Evolutionary conservation across 768 basidiomycete genomes (phyloP).

Genomic region (Hortiboletus flavorubellus): DNA sequence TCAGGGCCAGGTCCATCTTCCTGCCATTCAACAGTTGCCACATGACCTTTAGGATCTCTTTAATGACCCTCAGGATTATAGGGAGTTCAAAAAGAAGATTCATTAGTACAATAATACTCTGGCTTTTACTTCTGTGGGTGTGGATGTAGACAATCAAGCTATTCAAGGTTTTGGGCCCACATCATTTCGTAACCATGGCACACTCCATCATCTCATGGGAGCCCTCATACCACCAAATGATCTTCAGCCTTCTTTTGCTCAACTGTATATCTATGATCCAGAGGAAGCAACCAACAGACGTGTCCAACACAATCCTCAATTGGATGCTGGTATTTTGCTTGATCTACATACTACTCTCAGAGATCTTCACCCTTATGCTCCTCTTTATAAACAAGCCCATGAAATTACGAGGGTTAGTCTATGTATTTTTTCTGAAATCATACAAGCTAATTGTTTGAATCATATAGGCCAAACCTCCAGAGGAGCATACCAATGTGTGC

Average conservation of each 20-base stretch:
- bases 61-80: slow-evolving; percentile 8
- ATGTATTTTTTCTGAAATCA: not conserved
- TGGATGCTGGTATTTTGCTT: slow-evolving; percentile 19
- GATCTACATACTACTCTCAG: slow-evolving; percentile 26
- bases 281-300: slow-evolving; percentile 30
- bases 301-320: slow-evolving; percentile 21
- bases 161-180: slow-evolving; percentile 18
- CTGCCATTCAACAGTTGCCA: slow-evolving; percentile 19
- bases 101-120: slow-evolving; percentile 36
- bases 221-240: slow-evolving; percentile 25
- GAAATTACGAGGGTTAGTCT: slow-evolving; percentile 23
- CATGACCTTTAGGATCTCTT: slow-evolving; percentile 7
- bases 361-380: slow-evolving; percentile 24
- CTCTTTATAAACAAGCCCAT: slow-evolving; percentile 32
- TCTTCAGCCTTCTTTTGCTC: slow-evolving; percentile 31
- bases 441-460: not conserved
- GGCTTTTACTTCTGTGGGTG: slow-evolving; percentile 9
- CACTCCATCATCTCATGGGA: slow-evolving; percentile 37
- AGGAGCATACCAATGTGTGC: slow-evolving; percentile 11
- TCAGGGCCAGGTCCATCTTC: slow-evolving; percentile 25
- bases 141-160: not conserved
- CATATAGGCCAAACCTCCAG: slow-evolving; percentile 11
- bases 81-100: slow-evolving; percentile 33
- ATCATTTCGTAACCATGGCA: slow-evolving; percentile 28
- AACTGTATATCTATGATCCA: slow-evolving; percentile 43